Evolutionary conservation across 2,329 filamentous ascomycete species (phyloP).

Genomic region (Calonectria fujianensis): DNA sequence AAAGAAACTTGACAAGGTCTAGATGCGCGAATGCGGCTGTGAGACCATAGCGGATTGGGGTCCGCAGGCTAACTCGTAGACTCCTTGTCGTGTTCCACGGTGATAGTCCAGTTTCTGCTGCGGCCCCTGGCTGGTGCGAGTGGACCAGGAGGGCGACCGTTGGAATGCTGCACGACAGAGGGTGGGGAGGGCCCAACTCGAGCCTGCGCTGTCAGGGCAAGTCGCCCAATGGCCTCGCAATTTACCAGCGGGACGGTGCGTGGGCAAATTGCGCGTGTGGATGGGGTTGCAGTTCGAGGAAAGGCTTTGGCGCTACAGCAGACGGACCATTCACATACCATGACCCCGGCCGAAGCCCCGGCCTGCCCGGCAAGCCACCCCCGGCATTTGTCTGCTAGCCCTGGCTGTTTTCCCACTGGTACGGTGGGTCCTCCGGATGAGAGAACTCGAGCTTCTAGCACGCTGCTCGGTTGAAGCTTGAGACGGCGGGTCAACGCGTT

Average conservation of each 20-base stretch:
- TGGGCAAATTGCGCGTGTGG: slow-evolving; percentile 12
- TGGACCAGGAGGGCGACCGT: slow-evolving; percentile 24
- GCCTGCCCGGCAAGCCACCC: slow-evolving; percentile 19
- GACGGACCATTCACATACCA: slow-evolving; percentile 25
- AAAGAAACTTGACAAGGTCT: slow-evolving; percentile 2
- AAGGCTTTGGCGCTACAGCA: slow-evolving; percentile 29
- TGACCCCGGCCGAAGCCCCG: slow-evolving; percentile 29
- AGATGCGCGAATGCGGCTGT: slow-evolving; percentile 13
- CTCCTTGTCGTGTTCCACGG: slow-evolving; percentile 24
- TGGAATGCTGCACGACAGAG: slow-evolving; percentile 32
- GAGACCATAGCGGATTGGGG: not conserved
- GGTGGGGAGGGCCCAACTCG: slow-evolving; percentile 15
- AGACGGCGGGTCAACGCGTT: not conserved
- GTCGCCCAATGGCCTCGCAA: slow-evolving; percentile 3
- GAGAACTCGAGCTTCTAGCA: not conserved
- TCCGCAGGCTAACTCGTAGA: slow-evolving; percentile 15
- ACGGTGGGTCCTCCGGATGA: not conserved
- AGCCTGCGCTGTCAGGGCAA: slow-evolving; percentile 21
- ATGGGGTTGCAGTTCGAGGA: slow-evolving; percentile 34
- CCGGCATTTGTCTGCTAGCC: slow-evolving; percentile 12
- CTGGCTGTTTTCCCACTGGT: slow-evolving; percentile 8
- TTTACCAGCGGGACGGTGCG: slow-evolving; percentile 3
- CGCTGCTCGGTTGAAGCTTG: not conserved
- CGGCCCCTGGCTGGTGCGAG: slow-evolving; percentile 8
- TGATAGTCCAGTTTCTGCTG: slow-evolving; percentile 24